Conservation (phyloP, 371 early-diverging fungal species). For the Actinomortierella wolfii region DNA sequence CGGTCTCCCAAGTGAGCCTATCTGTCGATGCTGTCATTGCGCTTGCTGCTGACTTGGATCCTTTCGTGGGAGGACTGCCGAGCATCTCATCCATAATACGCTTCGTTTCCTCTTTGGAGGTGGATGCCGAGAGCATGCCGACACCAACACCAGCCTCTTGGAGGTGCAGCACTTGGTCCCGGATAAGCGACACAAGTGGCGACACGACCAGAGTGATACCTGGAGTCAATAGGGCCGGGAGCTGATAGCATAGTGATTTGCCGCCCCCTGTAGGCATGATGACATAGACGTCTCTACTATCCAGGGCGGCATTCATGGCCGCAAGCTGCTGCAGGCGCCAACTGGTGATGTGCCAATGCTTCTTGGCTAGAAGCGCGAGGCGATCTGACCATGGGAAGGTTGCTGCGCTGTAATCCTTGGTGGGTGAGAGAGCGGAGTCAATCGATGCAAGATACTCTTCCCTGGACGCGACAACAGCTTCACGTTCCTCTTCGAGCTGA, state of each 20-base stretch:
- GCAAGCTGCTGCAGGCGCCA: constrained; percentile 78
- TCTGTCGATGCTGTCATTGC: constrained; percentile 12
- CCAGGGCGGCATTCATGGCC: constrained; percentile 77
- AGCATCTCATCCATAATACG: constrained; percentile 54
- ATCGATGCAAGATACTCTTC: neutral
- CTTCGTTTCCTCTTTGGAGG: constrained; percentile 59
- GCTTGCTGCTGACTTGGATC: constrained; percentile 9
- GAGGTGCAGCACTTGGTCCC: constrained; percentile 84
- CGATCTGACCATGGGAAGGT: constrained; percentile 60
- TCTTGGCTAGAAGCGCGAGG: constrained; percentile 42
- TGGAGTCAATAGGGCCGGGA: constrained; percentile 77
- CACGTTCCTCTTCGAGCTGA: constrained; percentile 27
- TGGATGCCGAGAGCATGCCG: constrained; percentile 64
- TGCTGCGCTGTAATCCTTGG: constrained; percentile 37
- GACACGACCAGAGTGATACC: constrained; percentile 87
- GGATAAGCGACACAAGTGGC: constrained; percentile 83
- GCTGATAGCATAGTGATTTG: constrained; percentile 88
- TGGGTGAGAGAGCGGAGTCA: constrained; percentile 1
- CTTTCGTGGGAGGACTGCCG: constrained; percentile 14
- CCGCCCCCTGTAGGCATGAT: constrained; percentile 93
- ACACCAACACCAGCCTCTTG: constrained; percentile 71
- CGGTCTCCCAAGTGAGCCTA: neutral
- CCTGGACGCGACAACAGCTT: constrained; percentile 4
- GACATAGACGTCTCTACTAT: constrained; percentile 78
- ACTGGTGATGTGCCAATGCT: constrained; percentile 53